Base-by-base conservation (phyloP, 169 alveolate species). In the Eimeria zaria region DNA sequence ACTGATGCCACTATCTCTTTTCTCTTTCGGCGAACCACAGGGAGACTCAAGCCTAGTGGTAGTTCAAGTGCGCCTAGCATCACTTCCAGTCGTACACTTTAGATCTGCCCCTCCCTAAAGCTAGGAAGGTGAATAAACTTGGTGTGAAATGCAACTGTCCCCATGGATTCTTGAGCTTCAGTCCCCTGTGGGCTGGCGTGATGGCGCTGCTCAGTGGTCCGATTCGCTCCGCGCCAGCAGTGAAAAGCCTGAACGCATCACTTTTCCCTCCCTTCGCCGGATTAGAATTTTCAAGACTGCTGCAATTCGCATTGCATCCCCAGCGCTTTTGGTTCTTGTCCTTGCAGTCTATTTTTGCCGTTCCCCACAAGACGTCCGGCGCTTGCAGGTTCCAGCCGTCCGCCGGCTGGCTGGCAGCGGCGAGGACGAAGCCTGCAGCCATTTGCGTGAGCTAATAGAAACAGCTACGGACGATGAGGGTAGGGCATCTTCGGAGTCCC, bases 321-420 rank as follows among this genome's bases (percentile, higher is more conserved):
- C 51, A 36, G 30, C n/a, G 7, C n/a, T 69, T 14, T 11, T 69
- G 51, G 46, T 27, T 27, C 46, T 69, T 11, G 1, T 69, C 24
- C 51, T 69, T 1, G 20, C 24, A 4, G 24, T n/a, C 30, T 69
- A 69, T 33, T 33, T 69, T 36, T 69, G 80, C 24, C 51, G 16
- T 6, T 69, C 51, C 16, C 48, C 12, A 16, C 1, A 51, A 16
- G 51, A 51, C 80, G 51, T 33, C 16, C 80, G 51, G 1, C 1
- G 14, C 51, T 12, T 51, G 11, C 30, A 33, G 2, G 5, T n/a
- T 69, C 51, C 51, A 33, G 51, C 5, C 24, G 8, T 33, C 36
- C 80, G 80, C 51, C 46, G 80, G n/a, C 80, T 69, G 51, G 80
- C 80, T 36, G 36, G 51, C 76, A n/a, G 44, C 48, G 51, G 18